phyloP scores from a whole-genome alignment of 1,139 yeast genomes.

The Pneumocystis sp. region DNA sequence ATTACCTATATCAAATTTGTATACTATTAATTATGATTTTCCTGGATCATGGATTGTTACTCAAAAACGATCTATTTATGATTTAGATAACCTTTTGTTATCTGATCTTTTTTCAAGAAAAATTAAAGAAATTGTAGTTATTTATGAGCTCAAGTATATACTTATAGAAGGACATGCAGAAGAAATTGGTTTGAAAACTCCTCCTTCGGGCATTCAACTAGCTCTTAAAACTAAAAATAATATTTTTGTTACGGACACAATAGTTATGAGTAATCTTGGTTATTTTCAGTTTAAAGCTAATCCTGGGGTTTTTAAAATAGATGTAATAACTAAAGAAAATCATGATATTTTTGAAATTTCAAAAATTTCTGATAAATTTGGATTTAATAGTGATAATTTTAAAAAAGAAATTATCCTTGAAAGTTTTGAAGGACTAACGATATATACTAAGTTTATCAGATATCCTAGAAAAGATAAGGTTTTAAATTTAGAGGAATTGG shows the following conservation, averaged over 20 bases:
- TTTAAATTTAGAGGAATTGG: constrained; percentile 21
- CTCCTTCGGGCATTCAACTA: constrained; percentile 42
- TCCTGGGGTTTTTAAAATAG: constrained; percentile 53
- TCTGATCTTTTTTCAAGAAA: constrained; percentile 20
- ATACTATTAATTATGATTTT: constrained; percentile 44
- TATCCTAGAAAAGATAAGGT: constrained; percentile 30
- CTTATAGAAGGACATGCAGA: constrained; percentile 60
- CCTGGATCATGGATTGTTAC: constrained; percentile 56
- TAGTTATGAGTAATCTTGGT: constrained; percentile 58
- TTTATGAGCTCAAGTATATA: constrained; percentile 36
- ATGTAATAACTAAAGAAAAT: constrained; percentile 32
- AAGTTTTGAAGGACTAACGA: constrained; percentile 31
- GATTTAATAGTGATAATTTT: constrained; percentile 1
- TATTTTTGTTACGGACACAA: constrained; percentile 35
- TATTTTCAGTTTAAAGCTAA: constrained; percentile 56
- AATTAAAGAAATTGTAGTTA: constrained; percentile 25
- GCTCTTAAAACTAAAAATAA: constrained; percentile 25
- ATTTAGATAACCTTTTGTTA: constrained; percentile 46
- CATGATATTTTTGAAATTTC: constrained; percentile 31
- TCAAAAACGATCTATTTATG: constrained; percentile 36
- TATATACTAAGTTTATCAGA: constrained; percentile 35
- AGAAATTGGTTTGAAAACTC: constrained; percentile 25
- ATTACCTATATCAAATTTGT: constrained; percentile 37
- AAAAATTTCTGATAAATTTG: constrained; percentile 8
- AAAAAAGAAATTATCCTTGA: constrained; percentile 15